These are phyloP conservation scores for Earliella scabrosa DNA, from an alignment of 1,284 basidiomycete genomes.

Conservation along the genomic window DNA sequence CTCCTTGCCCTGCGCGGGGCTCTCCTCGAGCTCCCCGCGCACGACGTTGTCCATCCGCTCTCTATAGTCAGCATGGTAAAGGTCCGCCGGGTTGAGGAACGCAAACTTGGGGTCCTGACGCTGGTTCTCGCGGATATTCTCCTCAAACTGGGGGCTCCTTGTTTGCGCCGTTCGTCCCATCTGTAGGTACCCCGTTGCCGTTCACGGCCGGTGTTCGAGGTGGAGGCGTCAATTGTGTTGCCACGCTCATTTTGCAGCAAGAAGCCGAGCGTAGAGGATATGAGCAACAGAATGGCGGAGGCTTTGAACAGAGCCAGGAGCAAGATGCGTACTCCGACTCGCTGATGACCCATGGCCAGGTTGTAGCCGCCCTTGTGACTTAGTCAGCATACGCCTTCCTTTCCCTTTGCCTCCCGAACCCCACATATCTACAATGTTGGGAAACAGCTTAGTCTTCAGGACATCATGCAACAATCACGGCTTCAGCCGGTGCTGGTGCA, in stretches of 20 bases:
- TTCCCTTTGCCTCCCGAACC: neutral
- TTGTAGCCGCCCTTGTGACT: no score
- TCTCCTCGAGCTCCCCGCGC: conserved; percentile 77
- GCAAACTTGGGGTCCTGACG: conserved; percentile 96
- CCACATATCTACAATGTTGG: neutral
- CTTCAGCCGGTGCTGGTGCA: no score
- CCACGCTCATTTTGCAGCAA: conserved; percentile 40
- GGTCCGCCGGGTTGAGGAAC: conserved; percentile 93
- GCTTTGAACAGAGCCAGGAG: conserved; percentile 7
- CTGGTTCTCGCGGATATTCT: conserved; percentile 94
- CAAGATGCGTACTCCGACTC: no score
- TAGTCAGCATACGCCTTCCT: no score
- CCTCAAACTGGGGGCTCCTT: conserved; percentile 90
- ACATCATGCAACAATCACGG: no score
- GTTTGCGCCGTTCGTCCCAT: conserved; percentile 46
- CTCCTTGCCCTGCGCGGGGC: conserved; percentile 50
- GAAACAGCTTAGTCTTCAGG: neutral
- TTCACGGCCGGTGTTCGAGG: conserved; percentile 38
- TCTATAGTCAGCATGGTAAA: conserved; percentile 97
- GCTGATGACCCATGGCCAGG: no score
- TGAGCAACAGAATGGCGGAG: conserved; percentile 2
- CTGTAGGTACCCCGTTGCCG: conserved; percentile 37
- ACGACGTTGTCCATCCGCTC: conserved; percentile 83
- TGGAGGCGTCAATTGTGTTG: conserved; percentile 43
- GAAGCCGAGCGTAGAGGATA: conserved; percentile 3